phyloP scores from a whole-genome alignment of 2,329 filamentous ascomycete genomes.

The Paecilomyces dactylethromorphus region DNA sequence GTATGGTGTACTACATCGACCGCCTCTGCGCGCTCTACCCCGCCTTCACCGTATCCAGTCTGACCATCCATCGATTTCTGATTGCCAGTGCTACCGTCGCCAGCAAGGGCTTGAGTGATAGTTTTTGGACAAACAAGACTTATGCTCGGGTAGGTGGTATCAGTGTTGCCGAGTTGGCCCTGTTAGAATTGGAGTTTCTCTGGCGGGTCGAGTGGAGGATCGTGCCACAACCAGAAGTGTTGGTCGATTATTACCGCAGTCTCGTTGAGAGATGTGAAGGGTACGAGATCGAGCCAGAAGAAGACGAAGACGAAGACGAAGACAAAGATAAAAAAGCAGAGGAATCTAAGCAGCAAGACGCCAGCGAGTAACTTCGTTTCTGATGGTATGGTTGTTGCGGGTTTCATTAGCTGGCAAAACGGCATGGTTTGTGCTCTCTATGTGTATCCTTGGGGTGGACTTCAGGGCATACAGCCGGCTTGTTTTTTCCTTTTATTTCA shows the following conservation, averaged over 20 bases:
- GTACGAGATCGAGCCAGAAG: conserved; percentile 45
- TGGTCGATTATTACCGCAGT: conserved; percentile 88
- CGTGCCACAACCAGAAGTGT: conserved; percentile 85
- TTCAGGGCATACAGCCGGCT: not conserved
- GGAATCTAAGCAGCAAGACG: not conserved
- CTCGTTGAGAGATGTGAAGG: conserved; percentile 64
- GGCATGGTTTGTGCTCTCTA: not conserved
- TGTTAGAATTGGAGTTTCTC: conserved; percentile 89
- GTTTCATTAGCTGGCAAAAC: not conserved
- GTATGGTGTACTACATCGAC: conserved; percentile 99
- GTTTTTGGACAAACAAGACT: conserved; percentile 97
- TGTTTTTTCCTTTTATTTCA: not conserved
- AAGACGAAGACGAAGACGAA: conserved; percentile 6
- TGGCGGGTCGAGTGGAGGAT: conserved; percentile 94
- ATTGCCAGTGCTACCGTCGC: conserved; percentile 95
- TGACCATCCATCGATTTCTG: conserved; percentile 94
- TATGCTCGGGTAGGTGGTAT: conserved; percentile 93
- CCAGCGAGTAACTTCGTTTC: not conserved
- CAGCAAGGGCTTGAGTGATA: conserved; percentile 90
- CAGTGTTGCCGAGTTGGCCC: conserved; percentile 77
- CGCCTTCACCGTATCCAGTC: conserved; percentile 90
- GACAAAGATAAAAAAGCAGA: no score
- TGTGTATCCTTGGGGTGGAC: not conserved
- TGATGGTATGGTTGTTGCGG: not conserved
- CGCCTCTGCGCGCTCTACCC: conserved; percentile 85